Percentiles rank a stretch among this genome's conserved stretches.
Conservation (phyloP, 192 early-diverging fungal genomes). For the Gaertneriomyces sp. region DNA sequence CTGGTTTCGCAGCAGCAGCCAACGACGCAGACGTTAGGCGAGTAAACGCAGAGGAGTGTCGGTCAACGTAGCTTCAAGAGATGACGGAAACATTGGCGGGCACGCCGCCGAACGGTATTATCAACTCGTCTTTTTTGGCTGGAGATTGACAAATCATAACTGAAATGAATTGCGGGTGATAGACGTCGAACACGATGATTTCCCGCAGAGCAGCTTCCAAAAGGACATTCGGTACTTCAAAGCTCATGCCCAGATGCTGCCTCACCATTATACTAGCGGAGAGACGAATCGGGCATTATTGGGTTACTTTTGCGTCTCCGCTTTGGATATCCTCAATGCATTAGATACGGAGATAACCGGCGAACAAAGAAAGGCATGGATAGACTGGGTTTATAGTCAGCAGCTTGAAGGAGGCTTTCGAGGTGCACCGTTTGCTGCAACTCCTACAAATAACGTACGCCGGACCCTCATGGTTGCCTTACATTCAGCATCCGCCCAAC, state of each 20-base stretch:
- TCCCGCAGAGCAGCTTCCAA: no score
- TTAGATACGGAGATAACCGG: slow-evolving; percentile 53
- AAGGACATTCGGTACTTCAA: slow-evolving; percentile 57
- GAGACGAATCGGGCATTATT: slow-evolving; percentile 88
- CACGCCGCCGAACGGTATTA: no score
- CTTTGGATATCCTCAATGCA: slow-evolving; percentile 74
- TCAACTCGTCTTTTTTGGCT: no score
- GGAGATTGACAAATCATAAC: no score
- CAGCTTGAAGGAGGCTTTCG: slow-evolving; percentile 70
- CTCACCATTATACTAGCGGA: slow-evolving; percentile 59
- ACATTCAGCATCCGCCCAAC: not conserved
- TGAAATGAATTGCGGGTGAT: no score
- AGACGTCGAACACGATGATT: no score
- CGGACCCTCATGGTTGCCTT: not conserved
- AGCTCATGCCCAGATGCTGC: slow-evolving; percentile 65
- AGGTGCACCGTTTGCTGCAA: slow-evolving; percentile 66
- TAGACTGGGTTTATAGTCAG: slow-evolving; percentile 97
- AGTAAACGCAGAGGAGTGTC: no score
- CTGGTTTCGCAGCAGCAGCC: no score
- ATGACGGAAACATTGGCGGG: no score
- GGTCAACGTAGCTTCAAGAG: no score
- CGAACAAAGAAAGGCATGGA: slow-evolving; percentile 61
- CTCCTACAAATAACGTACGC: slow-evolving; percentile 37
- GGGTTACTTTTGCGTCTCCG: slow-evolving; percentile 75
- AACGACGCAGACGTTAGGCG: no score